phyloP scores from a whole-genome alignment of 2,329 filamentous ascomycete species.

The Microcera coccophila region DNA sequence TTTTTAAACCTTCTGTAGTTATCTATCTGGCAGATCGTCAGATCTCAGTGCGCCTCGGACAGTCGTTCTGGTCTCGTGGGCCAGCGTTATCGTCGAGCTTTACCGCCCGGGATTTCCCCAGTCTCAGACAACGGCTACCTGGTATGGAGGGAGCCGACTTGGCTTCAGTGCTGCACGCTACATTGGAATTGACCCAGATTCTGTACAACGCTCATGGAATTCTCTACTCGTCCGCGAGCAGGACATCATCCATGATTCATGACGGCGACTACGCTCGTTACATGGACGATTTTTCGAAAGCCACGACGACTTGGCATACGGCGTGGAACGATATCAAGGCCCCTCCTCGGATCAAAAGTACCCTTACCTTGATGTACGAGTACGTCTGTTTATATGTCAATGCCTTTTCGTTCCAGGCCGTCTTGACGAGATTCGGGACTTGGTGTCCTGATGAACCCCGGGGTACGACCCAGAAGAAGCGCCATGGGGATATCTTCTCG shows the following conservation, averaged over 20 bases:
- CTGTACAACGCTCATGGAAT: background rate
- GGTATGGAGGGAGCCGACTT: background rate
- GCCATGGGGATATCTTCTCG: background rate
- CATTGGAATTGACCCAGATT: background rate
- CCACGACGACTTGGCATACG: background rate
- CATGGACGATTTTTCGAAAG: background rate
- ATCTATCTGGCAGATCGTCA: background rate
- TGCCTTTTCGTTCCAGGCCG: background rate
- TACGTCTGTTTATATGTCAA: background rate
- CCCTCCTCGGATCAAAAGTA: background rate
- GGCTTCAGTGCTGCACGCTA: background rate
- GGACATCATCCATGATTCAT: background rate
- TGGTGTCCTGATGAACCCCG: background rate
- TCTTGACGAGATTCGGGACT: background rate
- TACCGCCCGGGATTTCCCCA: background rate
- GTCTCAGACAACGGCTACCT: background rate
- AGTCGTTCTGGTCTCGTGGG: background rate
- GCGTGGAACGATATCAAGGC: background rate
- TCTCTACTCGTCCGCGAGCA: background rate
- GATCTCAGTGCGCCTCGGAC: background rate
- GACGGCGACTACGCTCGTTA: background rate
- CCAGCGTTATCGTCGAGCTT: background rate
- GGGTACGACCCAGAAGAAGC: background rate
- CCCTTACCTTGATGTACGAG: background rate
- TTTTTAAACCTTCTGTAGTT: no score